Evolutionary conservation across 2,329 filamentous ascomycete genomes (phyloP), one percentile per base, ranked within the genome.

Genomic region (Calycina marina): DNA sequence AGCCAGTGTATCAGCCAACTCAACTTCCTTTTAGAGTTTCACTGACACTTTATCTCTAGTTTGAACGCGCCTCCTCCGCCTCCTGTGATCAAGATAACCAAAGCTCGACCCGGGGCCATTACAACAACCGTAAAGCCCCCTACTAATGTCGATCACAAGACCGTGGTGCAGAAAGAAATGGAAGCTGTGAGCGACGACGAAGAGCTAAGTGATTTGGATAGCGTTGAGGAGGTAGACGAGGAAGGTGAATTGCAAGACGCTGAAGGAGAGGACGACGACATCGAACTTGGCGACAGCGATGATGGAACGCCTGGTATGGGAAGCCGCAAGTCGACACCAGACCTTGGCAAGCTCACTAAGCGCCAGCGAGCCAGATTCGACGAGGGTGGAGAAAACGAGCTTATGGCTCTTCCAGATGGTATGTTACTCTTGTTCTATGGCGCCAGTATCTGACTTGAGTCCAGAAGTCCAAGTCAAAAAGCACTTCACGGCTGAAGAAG

Each of bases 381-480:
- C 32, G 62, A 74, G 31, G 60, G 60, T 12, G 62, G 62, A 17
- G 52, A 51, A 35, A 53, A 52, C 2, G 48, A 54, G 42, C 38
- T 63, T 47, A 32, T 65, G 56, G 40, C 62, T 48, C 28, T 61
- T 40, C 38, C 56, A 59, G 44, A 62, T 62, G 54, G 48, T 45
- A 41, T 25, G 39, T 39, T 10, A 22, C 10, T 9, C 6, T 18
- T 4, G 13, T 10, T 16, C 14, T 18, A 15, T 17, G n/a, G 28
- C 15, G n/a, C 15, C 26, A 12, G 17, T 17, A 31, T 28, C 39
- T 48, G 43, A 52, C 35, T 30, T 10, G 6, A 14, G 18, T 26
- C 12, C 18, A 69, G 72, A 77, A 52, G 72, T 72, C n/a, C 72
- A 77, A 56, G 69, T 75, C 50, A 77, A 78, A 56, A 78, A 81